Evolutionary conservation across 148 eudicot genomes (phyloP).

Genomic region (Talinum fruticosum): DNA sequence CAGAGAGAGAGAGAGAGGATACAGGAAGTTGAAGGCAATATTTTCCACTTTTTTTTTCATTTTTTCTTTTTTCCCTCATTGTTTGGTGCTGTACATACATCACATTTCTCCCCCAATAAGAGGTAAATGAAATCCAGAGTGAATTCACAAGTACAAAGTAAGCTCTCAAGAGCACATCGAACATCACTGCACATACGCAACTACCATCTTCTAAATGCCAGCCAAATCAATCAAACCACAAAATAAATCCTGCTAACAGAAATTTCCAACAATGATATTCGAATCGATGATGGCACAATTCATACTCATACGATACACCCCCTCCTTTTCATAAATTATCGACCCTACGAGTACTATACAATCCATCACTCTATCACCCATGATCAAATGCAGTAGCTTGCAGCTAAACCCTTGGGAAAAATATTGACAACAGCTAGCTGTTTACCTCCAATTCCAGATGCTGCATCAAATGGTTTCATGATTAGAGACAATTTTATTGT

Average conservation of each 20-base stretch:
- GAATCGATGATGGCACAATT: neutral
- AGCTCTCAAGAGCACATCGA: neutral
- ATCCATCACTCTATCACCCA: neutral
- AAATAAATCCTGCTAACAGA: neutral
- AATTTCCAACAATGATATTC: neutral
- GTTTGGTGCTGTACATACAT: neutral
- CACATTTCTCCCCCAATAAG: too few species aligned
- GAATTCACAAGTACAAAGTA: neutral
- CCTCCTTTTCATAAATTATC: neutral
- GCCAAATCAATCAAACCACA: neutral
- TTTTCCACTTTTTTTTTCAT: neutral
- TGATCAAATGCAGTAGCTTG: neutral
- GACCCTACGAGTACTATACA: neutral
- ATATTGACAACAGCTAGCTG: neutral
- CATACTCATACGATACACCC: neutral
- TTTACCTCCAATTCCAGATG: neutral
- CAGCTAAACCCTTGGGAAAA: neutral
- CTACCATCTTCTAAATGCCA: neutral
- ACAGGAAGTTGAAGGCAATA: neutral
- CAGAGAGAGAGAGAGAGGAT: neutral
- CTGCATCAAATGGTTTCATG: neutral
- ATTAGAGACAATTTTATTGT: neutral
- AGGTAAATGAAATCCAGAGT: neutral
- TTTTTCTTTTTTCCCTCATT: neutral
- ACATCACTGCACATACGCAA: neutral